These are phyloP conservation scores for Sugiyamaella sp. DNA, from an alignment of 1,139 yeast genomes.

Conservation along the genomic window DNA sequence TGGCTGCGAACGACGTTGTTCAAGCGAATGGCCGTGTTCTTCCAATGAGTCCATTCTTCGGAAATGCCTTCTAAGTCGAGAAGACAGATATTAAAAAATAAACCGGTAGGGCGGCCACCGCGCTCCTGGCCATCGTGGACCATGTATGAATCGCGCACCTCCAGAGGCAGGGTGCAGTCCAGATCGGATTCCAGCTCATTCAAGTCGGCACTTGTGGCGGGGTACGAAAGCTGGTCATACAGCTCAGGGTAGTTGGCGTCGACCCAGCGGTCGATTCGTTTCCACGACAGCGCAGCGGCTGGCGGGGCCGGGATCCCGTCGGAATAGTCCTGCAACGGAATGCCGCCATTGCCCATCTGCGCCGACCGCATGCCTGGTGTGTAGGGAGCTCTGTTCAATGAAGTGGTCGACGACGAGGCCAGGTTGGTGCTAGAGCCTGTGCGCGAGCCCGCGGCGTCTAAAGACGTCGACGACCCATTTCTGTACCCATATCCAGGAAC, in stretches of 20 bases:
- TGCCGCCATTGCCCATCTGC: constrained; percentile 43
- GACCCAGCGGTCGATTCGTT: constrained; percentile 70
- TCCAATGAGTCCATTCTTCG: constrained; percentile 75
- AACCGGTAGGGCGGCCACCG: constrained; percentile 75
- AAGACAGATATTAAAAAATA: constrained; percentile 69
- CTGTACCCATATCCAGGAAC: constrained; percentile 26
- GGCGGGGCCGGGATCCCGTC: constrained; percentile 69
- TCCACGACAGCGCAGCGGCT: constrained; percentile 71
- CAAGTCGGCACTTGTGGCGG: constrained; percentile 74
- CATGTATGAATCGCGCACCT: constrained; percentile 73
- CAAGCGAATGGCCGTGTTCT: constrained; percentile 56
- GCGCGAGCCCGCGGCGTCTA: constrained; percentile 24
- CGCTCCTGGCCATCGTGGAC: constrained; percentile 82
- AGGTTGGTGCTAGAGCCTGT: constrained; percentile 26
- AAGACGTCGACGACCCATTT: constrained; percentile 28
- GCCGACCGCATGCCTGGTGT: constrained; percentile 45
- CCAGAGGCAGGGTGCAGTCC: constrained; percentile 66
- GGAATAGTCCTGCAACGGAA: constrained; percentile 54
- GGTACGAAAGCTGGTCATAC: constrained; percentile 67
- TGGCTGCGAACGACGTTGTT: constrained; percentile 32
- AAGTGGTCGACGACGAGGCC: constrained; percentile 37
- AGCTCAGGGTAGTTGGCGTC: constrained; percentile 81
- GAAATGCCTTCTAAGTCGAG: constrained; percentile 71
- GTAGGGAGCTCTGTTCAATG: constrained; percentile 38
- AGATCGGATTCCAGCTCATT: constrained; percentile 76